Conservation (phyloP, 805 yeast genomes). For the Wickerhamomyces bisporus region DNA sequence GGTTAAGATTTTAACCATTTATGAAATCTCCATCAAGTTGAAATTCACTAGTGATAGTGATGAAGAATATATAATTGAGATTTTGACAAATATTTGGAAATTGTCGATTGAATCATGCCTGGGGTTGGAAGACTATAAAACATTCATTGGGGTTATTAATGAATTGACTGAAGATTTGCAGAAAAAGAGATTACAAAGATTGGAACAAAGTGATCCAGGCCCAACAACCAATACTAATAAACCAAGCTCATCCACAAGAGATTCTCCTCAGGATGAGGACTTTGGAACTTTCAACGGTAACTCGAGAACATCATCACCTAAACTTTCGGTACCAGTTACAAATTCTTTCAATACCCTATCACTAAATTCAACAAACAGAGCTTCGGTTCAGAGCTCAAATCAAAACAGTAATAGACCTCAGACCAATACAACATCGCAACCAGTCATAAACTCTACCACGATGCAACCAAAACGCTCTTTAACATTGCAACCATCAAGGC, state of each 20-base stretch:
- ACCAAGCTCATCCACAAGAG: too few relatives aligned
- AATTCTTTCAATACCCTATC: slow-evolving; percentile 24
- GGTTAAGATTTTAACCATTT: slow-evolving; percentile 33
- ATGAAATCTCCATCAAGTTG: slow-evolving; percentile 2
- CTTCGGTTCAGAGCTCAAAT: slow-evolving; percentile 3
- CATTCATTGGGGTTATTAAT: slow-evolving; percentile 34
- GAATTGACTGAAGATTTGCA: slow-evolving; percentile 41
- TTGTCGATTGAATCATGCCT: slow-evolving; percentile 43
- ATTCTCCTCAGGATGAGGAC: slow-evolving; percentile 9
- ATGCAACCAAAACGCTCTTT: too few relatives aligned
- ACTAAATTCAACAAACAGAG: not conserved
- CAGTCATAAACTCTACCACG: too few relatives aligned
- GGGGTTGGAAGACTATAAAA: slow-evolving; percentile 35
- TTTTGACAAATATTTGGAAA: slow-evolving; percentile 49
- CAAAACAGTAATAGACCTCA: slow-evolving; percentile 5
- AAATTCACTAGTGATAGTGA: slow-evolving; percentile 25
- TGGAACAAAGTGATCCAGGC: slow-evolving; percentile 24
- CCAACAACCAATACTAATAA: too few relatives aligned
- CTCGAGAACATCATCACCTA: not conserved
- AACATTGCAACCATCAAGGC: slow-evolving; percentile 13
- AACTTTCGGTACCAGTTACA: too few relatives aligned
- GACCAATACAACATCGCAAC: too few relatives aligned
- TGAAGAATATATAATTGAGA: slow-evolving; percentile 43
- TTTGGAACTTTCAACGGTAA: slow-evolving; percentile 20
- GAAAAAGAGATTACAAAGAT: slow-evolving; percentile 31